Percentiles rank a stretch among this genome's conserved stretches.
Conservation (phyloP, 495 filamentous ascomycete genomes). For the Hypoxylon cercidicola region DNA sequence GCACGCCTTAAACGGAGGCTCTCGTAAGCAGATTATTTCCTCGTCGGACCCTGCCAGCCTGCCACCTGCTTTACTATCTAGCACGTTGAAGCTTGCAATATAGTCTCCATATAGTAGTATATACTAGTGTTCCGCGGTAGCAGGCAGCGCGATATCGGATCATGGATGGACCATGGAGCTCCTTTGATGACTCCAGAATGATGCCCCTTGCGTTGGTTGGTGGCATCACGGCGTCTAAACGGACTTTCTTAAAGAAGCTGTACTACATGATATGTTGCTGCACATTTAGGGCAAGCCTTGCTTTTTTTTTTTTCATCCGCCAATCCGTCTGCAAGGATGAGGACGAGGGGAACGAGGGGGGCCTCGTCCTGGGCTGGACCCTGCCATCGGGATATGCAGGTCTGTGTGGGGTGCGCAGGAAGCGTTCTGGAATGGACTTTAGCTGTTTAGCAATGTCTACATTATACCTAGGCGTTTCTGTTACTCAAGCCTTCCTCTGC, state of each 20-base stretch:
- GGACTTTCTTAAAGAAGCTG: slow-evolving; percentile 30
- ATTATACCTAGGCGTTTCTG: slow-evolving; percentile 22
- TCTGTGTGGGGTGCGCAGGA: slow-evolving; percentile 45
- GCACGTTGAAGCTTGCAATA: slow-evolving; percentile 10
- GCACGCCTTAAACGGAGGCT: slow-evolving; percentile 36
- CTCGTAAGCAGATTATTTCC: slow-evolving; percentile 31
- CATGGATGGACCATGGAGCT: slow-evolving; percentile 31
- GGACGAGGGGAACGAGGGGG: slow-evolving; percentile 5
- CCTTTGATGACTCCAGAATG: slow-evolving; percentile 27
- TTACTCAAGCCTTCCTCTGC: slow-evolving; percentile 32
- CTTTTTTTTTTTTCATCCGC: slow-evolving; percentile 24
- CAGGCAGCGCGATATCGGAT: slow-evolving; percentile 42
- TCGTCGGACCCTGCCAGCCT: slow-evolving; percentile 33
- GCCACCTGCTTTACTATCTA: slow-evolving; percentile 14
- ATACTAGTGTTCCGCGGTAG: slow-evolving; percentile 32
- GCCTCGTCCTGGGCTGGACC: slow-evolving; percentile 27
- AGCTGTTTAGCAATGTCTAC: slow-evolving; percentile 10
- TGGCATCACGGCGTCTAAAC: slow-evolving; percentile 9
- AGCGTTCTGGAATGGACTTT: slow-evolving; percentile 38
- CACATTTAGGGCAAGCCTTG: slow-evolving; percentile 30
- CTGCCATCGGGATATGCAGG: slow-evolving; percentile 44
- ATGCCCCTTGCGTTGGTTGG: slow-evolving; percentile 28
- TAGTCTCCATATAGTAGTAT: slow-evolving; percentile 15
- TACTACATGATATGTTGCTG: slow-evolving; percentile 7
- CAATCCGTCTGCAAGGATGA: slow-evolving; percentile 30